A percentile compares a stretch with the other conserved stretches of the same genome.
phyloP scores from a whole-genome alignment of 192 early-diverging fungal species.

The Haplosporangium gracile region DNA sequence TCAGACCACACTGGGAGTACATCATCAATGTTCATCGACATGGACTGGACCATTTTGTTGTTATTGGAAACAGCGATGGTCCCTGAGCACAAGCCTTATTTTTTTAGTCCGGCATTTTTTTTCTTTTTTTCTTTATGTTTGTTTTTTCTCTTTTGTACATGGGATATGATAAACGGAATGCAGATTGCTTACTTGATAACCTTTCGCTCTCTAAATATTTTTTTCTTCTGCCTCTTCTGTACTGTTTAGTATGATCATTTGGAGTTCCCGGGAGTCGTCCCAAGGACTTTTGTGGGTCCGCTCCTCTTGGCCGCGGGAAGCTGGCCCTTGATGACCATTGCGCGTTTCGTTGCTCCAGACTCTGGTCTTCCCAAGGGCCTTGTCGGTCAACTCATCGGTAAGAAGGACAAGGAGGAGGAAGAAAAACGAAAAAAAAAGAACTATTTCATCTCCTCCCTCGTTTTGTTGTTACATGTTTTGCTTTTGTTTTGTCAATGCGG shows the following conservation, averaged over 20 bases:
- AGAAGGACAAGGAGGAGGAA: constrained; percentile 1
- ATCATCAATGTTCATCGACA: no score
- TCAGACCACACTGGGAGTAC: not conserved
- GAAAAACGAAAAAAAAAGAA: not conserved
- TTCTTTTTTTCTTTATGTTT: not conserved
- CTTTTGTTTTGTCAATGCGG: not conserved
- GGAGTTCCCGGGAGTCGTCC: constrained; percentile 95
- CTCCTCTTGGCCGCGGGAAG: constrained; percentile 67
- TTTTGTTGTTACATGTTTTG: not conserved
- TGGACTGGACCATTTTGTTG: not conserved
- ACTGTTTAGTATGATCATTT: constrained; percentile 82
- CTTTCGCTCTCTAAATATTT: constrained; percentile 5
- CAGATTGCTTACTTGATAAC: not conserved
- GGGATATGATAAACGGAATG: not conserved
- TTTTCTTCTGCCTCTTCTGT: not conserved
- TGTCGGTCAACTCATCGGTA: constrained; percentile 58
- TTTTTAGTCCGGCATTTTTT: not conserved
- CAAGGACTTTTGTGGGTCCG: constrained; percentile 92
- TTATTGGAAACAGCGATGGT: not conserved
- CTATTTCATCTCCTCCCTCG: not conserved
- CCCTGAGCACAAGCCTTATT: constrained; percentile 1
- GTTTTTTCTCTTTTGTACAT: not conserved
- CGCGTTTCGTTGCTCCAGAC: constrained; percentile 22
- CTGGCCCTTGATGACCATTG: constrained; percentile 61
- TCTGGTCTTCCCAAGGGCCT: constrained; percentile 52